Conservation (phyloP, 768 basidiomycete genomes). For the Leccinum aurantiacum region DNA sequence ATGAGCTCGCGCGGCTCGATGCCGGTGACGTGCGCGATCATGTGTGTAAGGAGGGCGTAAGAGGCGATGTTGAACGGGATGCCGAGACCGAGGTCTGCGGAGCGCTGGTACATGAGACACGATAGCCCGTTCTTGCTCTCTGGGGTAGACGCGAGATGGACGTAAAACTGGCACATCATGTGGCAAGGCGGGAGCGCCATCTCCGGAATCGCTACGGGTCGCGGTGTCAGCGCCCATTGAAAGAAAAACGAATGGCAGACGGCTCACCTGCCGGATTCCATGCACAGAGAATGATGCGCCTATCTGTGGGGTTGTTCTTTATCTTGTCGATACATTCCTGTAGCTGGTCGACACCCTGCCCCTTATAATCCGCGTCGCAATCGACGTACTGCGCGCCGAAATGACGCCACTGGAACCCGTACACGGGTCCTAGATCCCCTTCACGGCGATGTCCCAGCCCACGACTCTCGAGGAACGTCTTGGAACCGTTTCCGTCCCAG, state of each 20-base stretch:
- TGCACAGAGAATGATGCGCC: slow-evolving; percentile 91
- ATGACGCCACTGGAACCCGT: slow-evolving; percentile 96
- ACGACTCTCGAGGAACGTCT: slow-evolving; percentile 79
- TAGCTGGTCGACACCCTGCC: slow-evolving; percentile 91
- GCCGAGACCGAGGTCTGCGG: slow-evolving; percentile 94
- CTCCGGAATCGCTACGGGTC: slow-evolving; percentile 70
- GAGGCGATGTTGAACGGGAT: slow-evolving; percentile 99
- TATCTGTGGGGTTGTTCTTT: slow-evolving; percentile 87
- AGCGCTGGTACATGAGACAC: slow-evolving; percentile 97
- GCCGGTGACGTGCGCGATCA: slow-evolving; percentile 91
- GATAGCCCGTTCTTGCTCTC: slow-evolving; percentile 70
- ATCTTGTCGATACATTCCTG: slow-evolving; percentile 89
- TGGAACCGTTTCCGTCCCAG: slow-evolving; percentile 96
- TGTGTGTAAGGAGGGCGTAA: slow-evolving; percentile 94
- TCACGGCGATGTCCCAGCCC: slow-evolving; percentile 83
- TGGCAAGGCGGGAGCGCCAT: slow-evolving; percentile 99
- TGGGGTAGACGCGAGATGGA: slow-evolving; percentile 69
- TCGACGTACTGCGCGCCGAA: slow-evolving; percentile 84
- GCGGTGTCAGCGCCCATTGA: not conserved
- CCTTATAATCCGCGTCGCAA: slow-evolving; percentile 73
- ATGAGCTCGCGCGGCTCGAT: slow-evolving; percentile 88
- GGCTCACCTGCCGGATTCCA: slow-evolving; percentile 94
- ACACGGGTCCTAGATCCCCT: slow-evolving; percentile 95
- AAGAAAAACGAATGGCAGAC: no score
- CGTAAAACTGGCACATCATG: slow-evolving; percentile 99